Evolutionary conservation across 257 asterid species (phyloP), one percentile per base, ranked within the genome.

Genomic region (Phtheirospermum japonicum): DNA sequence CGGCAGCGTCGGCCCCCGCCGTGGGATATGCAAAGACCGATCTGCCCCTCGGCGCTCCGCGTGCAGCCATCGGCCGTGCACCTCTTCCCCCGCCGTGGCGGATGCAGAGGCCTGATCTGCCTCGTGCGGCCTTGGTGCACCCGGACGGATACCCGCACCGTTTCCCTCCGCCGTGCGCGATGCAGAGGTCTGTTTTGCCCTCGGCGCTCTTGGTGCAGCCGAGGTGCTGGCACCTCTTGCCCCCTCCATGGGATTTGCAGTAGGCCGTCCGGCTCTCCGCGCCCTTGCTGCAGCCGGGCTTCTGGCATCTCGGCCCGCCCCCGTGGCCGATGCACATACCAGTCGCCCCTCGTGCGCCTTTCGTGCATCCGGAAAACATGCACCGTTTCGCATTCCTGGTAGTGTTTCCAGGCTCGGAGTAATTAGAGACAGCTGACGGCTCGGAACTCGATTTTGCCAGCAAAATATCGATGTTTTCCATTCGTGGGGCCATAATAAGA

Each of bases 71-170:
- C 96, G 42, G 87, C 78, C 69, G 57, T 81, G 56, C 97, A 90
- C 73, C 97, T 80, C 83, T 90, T 90, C 4, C 97, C 97, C 97
- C 97, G 33, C 97, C 97, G 6, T 90, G 97, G 77, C 61, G 78
- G 61, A 90, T 90, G 82, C 97, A 90, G 66, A 87, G 92, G 16
- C 96, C 97, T 0, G 97, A 90, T 70, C 76, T 87, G 13, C 97
- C 97, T 6, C 97, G 79, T 13, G 97, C 97, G 18, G 97, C 97
- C 67, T 84, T 90, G 0, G 70, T 69, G 75, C 97, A 90, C 54
- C 96, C 96, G 36, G 57, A 82, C 3, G 71, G 54, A 63, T 65
- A 72, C 34, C 78, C 79, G 40, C 97, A 90, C 2, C 97, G 87
- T 57, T 73, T 75, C 2, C 96, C 97, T 36, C 97, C 97, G 18